These are phyloP conservation scores for Aspergillus tanneri DNA, from an alignment of 2,329 filamentous ascomycete genomes.

Conservation along the genomic window DNA sequence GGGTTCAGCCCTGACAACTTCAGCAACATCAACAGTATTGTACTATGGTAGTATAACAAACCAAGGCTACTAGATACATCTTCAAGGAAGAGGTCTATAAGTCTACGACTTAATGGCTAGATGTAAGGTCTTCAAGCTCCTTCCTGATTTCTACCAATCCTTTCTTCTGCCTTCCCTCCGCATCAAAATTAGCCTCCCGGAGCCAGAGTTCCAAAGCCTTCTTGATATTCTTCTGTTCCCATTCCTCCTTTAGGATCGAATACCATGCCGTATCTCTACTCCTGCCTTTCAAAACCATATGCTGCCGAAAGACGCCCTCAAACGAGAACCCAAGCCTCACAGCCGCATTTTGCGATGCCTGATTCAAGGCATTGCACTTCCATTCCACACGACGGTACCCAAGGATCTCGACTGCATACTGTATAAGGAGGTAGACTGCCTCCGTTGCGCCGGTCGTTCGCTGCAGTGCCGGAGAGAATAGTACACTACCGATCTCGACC, in stretches of 20 bases:
- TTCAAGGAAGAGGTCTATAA: no score
- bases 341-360: slow-evolving; percentile 55
- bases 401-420: slow-evolving; percentile 54
- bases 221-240: slow-evolving; percentile 56
- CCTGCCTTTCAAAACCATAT: slow-evolving; percentile 59
- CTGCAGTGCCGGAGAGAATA: neutral
- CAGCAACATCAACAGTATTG: no score
- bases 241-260: slow-evolving; percentile 60
- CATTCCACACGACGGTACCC: slow-evolving; percentile 61
- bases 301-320: slow-evolving; percentile 62
- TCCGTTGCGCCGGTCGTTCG: neutral
- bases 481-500: neutral
- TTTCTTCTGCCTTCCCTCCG: slow-evolving; percentile 53
- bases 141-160: no score
- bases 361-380: slow-evolving; percentile 62
- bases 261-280: slow-evolving; percentile 62
- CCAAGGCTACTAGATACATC: no score
- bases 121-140: no score
- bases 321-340: slow-evolving; percentile 57
- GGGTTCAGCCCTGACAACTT: no score
- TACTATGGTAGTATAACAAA: no score
- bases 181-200: slow-evolving; percentile 56
- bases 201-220: slow-evolving; percentile 58
- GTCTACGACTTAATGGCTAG: no score
- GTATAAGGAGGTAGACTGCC: slow-evolving; percentile 37